Percentiles rank a stretch among this genome's conserved stretches.
Evolutionary conservation across 768 basidiomycete genomes (phyloP).

Genomic region (Austroboletus eburneus): DNA sequence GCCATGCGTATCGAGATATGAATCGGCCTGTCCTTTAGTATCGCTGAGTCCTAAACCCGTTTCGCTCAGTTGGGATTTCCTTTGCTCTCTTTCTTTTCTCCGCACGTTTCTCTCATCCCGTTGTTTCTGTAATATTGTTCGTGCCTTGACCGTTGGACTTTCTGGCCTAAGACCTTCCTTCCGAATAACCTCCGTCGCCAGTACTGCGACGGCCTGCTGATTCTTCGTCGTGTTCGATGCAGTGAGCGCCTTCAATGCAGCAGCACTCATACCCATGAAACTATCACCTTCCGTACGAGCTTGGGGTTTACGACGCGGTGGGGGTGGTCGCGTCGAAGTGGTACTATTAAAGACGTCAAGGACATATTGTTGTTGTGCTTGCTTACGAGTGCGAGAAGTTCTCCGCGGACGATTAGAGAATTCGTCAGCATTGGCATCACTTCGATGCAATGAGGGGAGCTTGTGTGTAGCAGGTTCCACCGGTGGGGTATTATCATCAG

Average conservation of each 20-base stretch:
- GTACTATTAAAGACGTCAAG: constrained; percentile 37
- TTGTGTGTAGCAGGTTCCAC: not conserved
- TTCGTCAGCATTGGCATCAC: not conserved
- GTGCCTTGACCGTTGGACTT: constrained; percentile 73
- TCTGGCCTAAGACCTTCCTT: constrained; percentile 70
- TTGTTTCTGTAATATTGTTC: constrained; percentile 62
- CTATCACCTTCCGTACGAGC: constrained; percentile 34
- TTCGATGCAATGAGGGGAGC: constrained; percentile 14
- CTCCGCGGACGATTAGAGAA: constrained; percentile 36
- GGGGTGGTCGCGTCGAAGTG: constrained; percentile 25
- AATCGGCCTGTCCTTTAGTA: constrained; percentile 26
- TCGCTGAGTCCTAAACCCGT: constrained; percentile 27
- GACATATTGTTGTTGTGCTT: constrained; percentile 30
- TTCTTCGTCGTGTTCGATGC: constrained; percentile 68
- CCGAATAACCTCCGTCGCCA: constrained; percentile 68
- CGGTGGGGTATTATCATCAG: constrained; percentile 11
- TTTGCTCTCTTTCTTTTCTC: constrained; percentile 55
- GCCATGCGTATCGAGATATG: not conserved
- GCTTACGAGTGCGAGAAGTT: constrained; percentile 48
- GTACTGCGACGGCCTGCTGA: constrained; percentile 56
- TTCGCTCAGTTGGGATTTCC: constrained; percentile 49
- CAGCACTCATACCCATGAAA: constrained; percentile 65
- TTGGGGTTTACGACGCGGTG: constrained; percentile 44
- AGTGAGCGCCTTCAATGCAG: constrained; percentile 67
- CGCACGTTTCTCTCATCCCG: constrained; percentile 56